Base-by-base conservation (phyloP, 2,329 filamentous ascomycete genomes). In the Phoma sp. region DNA sequence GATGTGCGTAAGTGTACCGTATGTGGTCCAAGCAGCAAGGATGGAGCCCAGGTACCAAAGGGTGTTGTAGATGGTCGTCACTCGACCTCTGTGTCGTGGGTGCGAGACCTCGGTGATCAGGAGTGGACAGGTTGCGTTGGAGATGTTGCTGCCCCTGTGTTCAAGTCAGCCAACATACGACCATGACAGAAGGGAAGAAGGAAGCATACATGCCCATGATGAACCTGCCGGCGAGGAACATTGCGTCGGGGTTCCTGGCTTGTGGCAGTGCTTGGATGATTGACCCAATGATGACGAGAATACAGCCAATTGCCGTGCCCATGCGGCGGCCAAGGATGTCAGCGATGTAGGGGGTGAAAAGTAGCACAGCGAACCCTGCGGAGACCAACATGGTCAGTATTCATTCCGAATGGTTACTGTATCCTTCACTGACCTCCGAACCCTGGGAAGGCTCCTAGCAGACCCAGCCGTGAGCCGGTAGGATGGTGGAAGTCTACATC, bases 21-120 rank as follows among this genome's bases (percentile, higher is more conserved):
- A 62, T 3, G 58, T 61, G 2, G 56, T 57, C 56, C 56, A 61
- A 2, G 56, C 58, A 10, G 61, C 61, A n/a, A 66, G 22, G 17
- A 65, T 68, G 4, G 62, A 62, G 19, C 65, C 65, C 2, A 66
- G 17, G 39, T 69, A 74, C 64, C 69, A 74, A 35, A 72, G 69
- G 35, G 70, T 74, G 56, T 79, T 80, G 59, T 78, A 83, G 55
- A 86, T 77, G 25, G 82, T 85, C 2, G 83, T 84, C 63, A 85
- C 78, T 17, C 82, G 78, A 25, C 84, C 84, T 58, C 85, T 79
- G 64, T 84, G 84, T 6, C 80, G 79, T 0, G 85, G 85, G 63
- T 87, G 84, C 2, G 83, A 77, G 25, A 86, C 72, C 67, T 88
- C 84, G 38, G 84, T 80, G 22, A 81, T 80, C 59, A 84, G 83